Conservation (phyloP, 441 rosid genomes). For the Viola pubescens region DNA sequence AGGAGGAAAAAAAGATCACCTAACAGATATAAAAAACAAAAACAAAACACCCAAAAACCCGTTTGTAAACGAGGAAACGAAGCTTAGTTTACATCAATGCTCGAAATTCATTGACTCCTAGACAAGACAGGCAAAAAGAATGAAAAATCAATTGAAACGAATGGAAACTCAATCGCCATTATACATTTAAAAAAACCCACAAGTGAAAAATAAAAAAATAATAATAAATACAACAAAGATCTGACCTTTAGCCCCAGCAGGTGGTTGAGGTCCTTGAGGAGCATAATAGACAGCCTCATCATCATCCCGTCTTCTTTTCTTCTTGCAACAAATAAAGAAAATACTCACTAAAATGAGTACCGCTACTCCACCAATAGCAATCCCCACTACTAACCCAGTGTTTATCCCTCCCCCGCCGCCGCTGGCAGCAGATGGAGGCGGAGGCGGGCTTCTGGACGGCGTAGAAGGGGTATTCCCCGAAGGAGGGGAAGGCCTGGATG, state of each 20-base stretch:
- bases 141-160: background rate
- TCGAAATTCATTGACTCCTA: too few species aligned
- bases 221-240: slow-evolving; percentile 2
- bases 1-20: background rate
- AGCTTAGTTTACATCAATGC: too few species aligned
- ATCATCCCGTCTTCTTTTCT: slow-evolving; percentile 42
- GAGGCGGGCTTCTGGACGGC: slow-evolving; percentile 12
- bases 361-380: slow-evolving; percentile 66
- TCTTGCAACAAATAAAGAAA: slow-evolving; percentile 41
- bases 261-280: slow-evolving; percentile 78
- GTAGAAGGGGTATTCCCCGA: slow-evolving; percentile 21
- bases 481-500: slow-evolving; percentile 20
- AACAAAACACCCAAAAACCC: too few species aligned
- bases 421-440: slow-evolving; percentile 18
- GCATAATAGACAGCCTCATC: slow-evolving; percentile 44
- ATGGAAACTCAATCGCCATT: background rate
- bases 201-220: too few species aligned
- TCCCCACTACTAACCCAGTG: slow-evolving; percentile 60
- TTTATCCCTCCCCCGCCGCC: slow-evolving; percentile 29
- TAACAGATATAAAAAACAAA: too few species aligned
- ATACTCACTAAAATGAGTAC: slow-evolving; percentile 38
- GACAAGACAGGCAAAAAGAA: background rate
- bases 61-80: background rate
- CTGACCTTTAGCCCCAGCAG: slow-evolving; percentile 49
- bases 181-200: slow-evolving; percentile 1